A percentile compares a stretch with the other conserved stretches of the same genome.
These are phyloP conservation scores for Exophiala dermatitidis DNA, from an alignment of 2,329 filamentous ascomycete genomes.

Conservation along the genomic window DNA sequence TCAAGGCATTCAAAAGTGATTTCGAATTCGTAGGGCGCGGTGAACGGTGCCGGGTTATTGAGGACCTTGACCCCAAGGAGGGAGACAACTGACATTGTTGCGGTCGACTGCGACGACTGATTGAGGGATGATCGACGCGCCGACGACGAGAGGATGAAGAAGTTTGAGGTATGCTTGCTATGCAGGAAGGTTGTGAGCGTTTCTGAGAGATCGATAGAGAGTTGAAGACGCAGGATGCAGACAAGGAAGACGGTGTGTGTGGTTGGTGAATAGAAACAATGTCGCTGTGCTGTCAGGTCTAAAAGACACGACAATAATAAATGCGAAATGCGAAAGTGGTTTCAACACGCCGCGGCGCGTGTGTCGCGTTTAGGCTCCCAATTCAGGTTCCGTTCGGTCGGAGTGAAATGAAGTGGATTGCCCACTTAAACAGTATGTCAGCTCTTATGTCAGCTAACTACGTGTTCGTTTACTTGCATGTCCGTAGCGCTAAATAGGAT, in stretches of 20 bases:
- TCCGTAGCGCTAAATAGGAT: no score
- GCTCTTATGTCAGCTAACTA: no score
- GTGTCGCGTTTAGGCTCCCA: background rate
- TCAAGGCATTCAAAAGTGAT: conserved; percentile 98
- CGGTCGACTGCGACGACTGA: background rate
- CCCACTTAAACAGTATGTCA: background rate
- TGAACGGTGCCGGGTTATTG: conserved; percentile 95
- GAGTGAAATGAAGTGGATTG: background rate
- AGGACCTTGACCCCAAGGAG: conserved; percentile 90
- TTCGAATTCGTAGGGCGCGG: conserved; percentile 89
- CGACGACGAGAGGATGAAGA: no score
- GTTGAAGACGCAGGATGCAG: background rate
- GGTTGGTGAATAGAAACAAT: background rate
- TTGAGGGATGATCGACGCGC: no score
- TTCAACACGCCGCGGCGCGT: background rate
- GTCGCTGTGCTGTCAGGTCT: no score
- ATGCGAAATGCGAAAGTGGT: background rate
- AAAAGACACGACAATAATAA: no score
- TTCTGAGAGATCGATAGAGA: background rate
- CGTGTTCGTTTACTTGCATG: no score
- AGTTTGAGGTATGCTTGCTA: no score
- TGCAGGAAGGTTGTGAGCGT: no score
- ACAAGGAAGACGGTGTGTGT: background rate
- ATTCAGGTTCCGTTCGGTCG: background rate
- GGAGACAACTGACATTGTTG: conserved; percentile 86